Evolutionary conservation across 352 stramenopile genomes (phyloP).

Genomic region (Phytophthora melonis): DNA sequence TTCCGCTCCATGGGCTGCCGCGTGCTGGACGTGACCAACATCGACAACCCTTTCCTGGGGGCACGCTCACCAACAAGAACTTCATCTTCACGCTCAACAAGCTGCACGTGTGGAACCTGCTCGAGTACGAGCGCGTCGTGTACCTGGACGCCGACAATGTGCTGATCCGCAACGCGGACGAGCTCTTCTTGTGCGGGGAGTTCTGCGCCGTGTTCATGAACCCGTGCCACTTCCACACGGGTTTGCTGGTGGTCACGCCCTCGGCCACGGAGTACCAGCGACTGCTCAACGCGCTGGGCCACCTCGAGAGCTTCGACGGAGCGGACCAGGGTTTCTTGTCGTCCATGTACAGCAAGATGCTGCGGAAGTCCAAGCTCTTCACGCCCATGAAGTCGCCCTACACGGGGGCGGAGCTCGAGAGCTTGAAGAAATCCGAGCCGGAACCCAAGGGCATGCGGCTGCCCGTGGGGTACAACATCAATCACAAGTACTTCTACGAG

Average conservation of each 20-base stretch:
- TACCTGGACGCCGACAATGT: slow-evolving; percentile 94
- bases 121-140: slow-evolving; percentile 92
- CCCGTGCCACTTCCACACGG: slow-evolving; percentile 92
- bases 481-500: slow-evolving; percentile 93
- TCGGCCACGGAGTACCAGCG: slow-evolving; percentile 75
- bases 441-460: slow-evolving; percentile 78
- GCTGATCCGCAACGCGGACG: slow-evolving; percentile 88
- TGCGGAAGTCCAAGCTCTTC: slow-evolving; percentile 81
- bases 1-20: slow-evolving; percentile 87
- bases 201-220: slow-evolving; percentile 94
- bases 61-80: slow-evolving; percentile 84
- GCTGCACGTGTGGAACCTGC: slow-evolving; percentile 91
- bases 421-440: slow-evolving; percentile 50
- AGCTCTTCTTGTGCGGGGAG: slow-evolving; percentile 88
- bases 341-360: slow-evolving; percentile 86
- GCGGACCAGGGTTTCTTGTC: slow-evolving; percentile 90
- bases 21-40: slow-evolving; percentile 88
- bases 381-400: slow-evolving; percentile 51
- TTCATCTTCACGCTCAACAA: slow-evolving; percentile 94
- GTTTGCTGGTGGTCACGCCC: slow-evolving; percentile 85
- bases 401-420: slow-evolving; percentile 42
- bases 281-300: slow-evolving; percentile 66
- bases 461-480: slow-evolving; percentile 91
- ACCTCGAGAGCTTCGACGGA: slow-evolving; percentile 80
- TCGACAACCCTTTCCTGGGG: slow-evolving; percentile 88